Evolutionary conservation across 352 stramenopile genomes (phyloP).

Genomic region (Phytophthora gonapodyides): DNA sequence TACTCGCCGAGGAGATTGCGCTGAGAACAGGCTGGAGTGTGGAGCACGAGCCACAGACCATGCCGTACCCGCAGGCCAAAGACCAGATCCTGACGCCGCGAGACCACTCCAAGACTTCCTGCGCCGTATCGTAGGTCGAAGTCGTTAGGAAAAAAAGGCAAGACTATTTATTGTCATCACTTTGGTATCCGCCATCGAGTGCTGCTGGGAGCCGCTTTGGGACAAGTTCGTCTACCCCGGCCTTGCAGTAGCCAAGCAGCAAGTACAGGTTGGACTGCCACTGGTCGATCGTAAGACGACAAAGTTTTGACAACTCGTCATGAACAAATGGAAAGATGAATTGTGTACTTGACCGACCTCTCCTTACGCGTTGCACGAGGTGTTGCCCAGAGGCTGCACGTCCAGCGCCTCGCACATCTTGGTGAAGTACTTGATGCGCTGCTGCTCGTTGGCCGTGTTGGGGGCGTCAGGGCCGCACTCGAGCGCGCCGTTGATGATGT

Average conservation of each 20-base stretch:
- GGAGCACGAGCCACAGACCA: constrained; percentile 54
- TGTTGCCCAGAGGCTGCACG: constrained; percentile 39
- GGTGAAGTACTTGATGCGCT: constrained; percentile 39
- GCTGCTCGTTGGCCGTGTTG: constrained; percentile 42
- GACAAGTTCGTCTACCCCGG: too few species aligned
- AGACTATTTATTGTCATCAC: constrained; percentile 53
- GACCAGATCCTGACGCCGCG: constrained; percentile 74
- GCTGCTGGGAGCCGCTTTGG: too few species aligned
- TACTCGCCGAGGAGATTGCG: constrained; percentile 76
- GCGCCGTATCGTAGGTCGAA: constrained; percentile 43
- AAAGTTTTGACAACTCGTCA: too few species aligned
- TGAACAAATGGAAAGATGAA: too few species aligned
- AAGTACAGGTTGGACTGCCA: too few species aligned
- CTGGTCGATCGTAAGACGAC: too few species aligned
- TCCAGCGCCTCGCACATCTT: constrained; percentile 37
- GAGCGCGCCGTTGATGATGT: constrained; percentile 55
- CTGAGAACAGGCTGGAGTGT: constrained; percentile 68
- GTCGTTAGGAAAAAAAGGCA: constrained; percentile 17
- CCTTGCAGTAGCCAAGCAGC: too few species aligned
- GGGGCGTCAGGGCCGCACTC: constrained; percentile 45
- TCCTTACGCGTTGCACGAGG: constrained; percentile 41
- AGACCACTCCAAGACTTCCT: constrained; percentile 51
- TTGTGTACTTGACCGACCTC: not conserved
- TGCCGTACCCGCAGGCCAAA: constrained; percentile 83
- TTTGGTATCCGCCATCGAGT: too few species aligned